These are phyloP conservation scores for Grigorovia yakushimaensis DNA, from an alignment of 805 yeast genomes.

Conservation along the genomic window DNA sequence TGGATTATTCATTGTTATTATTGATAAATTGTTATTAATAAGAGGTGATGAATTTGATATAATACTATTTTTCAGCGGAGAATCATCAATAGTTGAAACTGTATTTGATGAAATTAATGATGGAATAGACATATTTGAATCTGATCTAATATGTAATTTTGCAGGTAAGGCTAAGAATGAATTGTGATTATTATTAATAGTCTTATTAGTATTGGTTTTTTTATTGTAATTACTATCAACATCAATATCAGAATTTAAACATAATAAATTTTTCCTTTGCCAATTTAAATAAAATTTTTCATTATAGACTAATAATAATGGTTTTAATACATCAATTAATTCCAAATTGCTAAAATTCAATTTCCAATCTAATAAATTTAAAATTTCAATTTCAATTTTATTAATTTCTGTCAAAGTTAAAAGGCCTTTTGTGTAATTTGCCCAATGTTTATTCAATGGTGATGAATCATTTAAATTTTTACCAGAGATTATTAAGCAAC, in stretches of 20 bases:
- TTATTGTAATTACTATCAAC: not conserved
- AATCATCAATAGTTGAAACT: slow-evolving; percentile 12
- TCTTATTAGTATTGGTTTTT: slow-evolving; percentile 1
- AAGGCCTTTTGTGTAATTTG: slow-evolving; percentile 81
- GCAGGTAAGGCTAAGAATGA: slow-evolving; percentile 6
- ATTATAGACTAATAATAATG: slow-evolving; percentile 58
- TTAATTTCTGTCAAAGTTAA: slow-evolving; percentile 71
- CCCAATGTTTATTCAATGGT: slow-evolving; percentile 95
- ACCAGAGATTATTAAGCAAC: slow-evolving; percentile 84
- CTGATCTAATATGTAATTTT: slow-evolving; percentile 21
- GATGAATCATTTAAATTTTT: slow-evolving; percentile 87
- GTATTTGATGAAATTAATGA: slow-evolving; percentile 35
- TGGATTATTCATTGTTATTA: slow-evolving; percentile 2
- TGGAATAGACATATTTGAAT: slow-evolving; percentile 32
- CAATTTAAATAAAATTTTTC: not conserved
- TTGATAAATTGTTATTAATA: not conserved
- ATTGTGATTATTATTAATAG: slow-evolving; percentile 3
- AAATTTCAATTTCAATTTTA: slow-evolving; percentile 81
- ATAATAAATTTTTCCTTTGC: slow-evolving; percentile 31
- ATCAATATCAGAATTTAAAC: slow-evolving; percentile 10
- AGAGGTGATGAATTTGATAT: slow-evolving; percentile 1
- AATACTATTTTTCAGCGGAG: slow-evolving; percentile 6
- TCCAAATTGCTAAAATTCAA: slow-evolving; percentile 63
- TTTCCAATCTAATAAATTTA: slow-evolving; percentile 79
- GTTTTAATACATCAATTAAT: slow-evolving; percentile 56